Base-by-base conservation (phyloP, 345 rosid genomes). In the Gossypioides kirkii region DNA sequence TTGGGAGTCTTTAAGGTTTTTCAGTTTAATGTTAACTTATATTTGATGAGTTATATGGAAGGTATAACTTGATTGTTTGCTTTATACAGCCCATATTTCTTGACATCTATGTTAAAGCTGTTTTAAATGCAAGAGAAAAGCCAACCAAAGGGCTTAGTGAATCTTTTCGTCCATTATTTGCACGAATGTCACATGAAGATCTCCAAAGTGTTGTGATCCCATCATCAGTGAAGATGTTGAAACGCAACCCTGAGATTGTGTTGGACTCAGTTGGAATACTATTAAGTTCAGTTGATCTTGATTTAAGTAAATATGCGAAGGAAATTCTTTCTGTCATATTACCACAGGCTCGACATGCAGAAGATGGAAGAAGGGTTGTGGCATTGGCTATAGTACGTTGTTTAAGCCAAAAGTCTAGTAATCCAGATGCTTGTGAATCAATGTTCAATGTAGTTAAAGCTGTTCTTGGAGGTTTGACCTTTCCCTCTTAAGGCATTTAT, bases 201-300 rank as follows among this genome's bases (percentile, higher is more conserved):
- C 88, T 95, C 77, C 96, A 89, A 77, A 86, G 80, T 75, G 77
- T 81, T 61, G 88, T 95, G 55, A 71, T 95, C 79, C 96, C 99
- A n/a, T 80, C 98, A 61, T 87, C 89, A 2, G 79, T 88, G 54
- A 95, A 95, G 87, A 89, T 92, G 99, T 78, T 95, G 74, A 95
- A 91, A 84, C 98, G 99, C 74, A 95, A 95, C 84, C 98, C 98
- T 17, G 99, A 95, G 82, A 89, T 95, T 82, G 88, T 87, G 52
- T 73, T 95, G 79, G 99, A 95, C 74, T 79, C 99, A 1, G 86
- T 91, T 71, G 98, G 84, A 65, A 74, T 89, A 78, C 84, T 92
- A 55, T 76, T 95, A 79, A 87, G 80, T 43, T 82, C 77, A 41
- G 82, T 91, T 75, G 82, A 84, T 77, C 88, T 91, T 74, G 99